A percentile compares a stretch with the other conserved stretches of the same genome.
Conservation (phyloP, 805 yeast species). For the Clavispora phyllophila region DNA sequence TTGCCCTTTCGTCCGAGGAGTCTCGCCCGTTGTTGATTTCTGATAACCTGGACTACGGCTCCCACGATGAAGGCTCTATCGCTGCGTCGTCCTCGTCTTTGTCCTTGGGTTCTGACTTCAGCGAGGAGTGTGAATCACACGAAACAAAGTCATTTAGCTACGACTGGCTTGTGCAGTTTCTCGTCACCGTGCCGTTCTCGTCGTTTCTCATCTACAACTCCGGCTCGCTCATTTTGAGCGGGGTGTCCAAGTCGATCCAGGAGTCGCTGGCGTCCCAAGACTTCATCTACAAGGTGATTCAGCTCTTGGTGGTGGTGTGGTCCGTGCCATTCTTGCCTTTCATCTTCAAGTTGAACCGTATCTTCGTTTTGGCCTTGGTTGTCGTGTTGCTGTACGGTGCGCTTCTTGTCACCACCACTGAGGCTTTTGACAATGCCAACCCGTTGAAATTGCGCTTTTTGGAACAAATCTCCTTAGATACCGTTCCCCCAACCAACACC, state of each 20-base stretch:
- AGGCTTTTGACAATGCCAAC: slow-evolving; percentile 55
- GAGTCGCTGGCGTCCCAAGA: slow-evolving; percentile 50
- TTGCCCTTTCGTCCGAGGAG: slow-evolving; percentile 1
- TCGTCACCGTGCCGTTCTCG: slow-evolving; percentile 62
- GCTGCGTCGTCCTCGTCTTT: slow-evolving; percentile 17
- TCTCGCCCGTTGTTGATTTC: slow-evolving; percentile 28
- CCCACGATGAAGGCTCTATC: slow-evolving; percentile 11
- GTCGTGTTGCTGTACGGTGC: slow-evolving; percentile 32
- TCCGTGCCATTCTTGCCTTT: slow-evolving; percentile 59
- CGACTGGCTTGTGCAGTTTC: slow-evolving; percentile 78
- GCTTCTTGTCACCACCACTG: slow-evolving; percentile 30
- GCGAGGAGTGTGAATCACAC: slow-evolving; percentile 18
- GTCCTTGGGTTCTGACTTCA: slow-evolving; percentile 18
- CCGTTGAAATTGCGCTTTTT: slow-evolving; percentile 73
- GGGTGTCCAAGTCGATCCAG: slow-evolving; percentile 64
- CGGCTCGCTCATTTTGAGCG: slow-evolving; percentile 56
- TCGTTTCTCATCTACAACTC: slow-evolving; percentile 49
- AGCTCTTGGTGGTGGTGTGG: slow-evolving; percentile 27
- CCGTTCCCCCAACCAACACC: slow-evolving; percentile 22
- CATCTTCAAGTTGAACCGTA: slow-evolving; percentile 57
- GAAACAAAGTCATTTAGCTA: slow-evolving; percentile 48
- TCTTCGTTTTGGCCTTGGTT: slow-evolving; percentile 37
- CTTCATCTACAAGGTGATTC: slow-evolving; percentile 25
- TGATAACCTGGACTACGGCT: slow-evolving; percentile 11
- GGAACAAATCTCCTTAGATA: slow-evolving; percentile 51